Conservation (phyloP, 1,284 basidiomycete species). For the Fomes fomentarius region DNA sequence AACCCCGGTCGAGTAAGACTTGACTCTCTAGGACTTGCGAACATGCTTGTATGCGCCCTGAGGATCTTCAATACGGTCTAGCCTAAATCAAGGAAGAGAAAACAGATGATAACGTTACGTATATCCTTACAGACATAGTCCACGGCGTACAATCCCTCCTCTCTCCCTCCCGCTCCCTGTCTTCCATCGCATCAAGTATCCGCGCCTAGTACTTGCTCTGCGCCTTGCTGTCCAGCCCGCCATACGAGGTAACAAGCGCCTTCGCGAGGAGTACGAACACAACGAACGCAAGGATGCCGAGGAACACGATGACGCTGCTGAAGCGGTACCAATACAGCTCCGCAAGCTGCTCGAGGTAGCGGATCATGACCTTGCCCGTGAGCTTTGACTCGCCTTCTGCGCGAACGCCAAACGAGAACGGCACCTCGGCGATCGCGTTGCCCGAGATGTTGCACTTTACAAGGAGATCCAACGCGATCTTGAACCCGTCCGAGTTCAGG, state of each 20-base stretch:
- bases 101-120: constrained; percentile 19
- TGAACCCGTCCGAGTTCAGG: constrained; percentile 37
- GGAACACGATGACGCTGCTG: constrained; percentile 30
- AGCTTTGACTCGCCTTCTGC: constrained; percentile 38
- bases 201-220: constrained; percentile 13
- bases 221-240: constrained; percentile 16
- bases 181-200: not conserved
- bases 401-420: constrained; percentile 38
- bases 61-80: not conserved
- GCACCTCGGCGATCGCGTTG: constrained; percentile 36
- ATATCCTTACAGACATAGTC: constrained; percentile 19
- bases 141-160: not conserved
- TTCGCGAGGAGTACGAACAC: constrained; percentile 18
- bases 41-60: not conserved
- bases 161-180: not conserved
- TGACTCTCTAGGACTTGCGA: too few species aligned
- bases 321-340: constrained; percentile 38
- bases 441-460: constrained; percentile 34
- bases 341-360: constrained; percentile 37
- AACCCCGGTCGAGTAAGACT: too few species aligned
- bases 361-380: constrained; percentile 36
- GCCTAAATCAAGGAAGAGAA: not conserved
- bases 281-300: constrained; percentile 15
- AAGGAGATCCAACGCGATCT: constrained; percentile 39
- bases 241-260: constrained; percentile 12